These are phyloP conservation scores for Leptoxyphium fumago DNA, from an alignment of 2,329 filamentous ascomycete species.

Conservation along the genomic window DNA sequence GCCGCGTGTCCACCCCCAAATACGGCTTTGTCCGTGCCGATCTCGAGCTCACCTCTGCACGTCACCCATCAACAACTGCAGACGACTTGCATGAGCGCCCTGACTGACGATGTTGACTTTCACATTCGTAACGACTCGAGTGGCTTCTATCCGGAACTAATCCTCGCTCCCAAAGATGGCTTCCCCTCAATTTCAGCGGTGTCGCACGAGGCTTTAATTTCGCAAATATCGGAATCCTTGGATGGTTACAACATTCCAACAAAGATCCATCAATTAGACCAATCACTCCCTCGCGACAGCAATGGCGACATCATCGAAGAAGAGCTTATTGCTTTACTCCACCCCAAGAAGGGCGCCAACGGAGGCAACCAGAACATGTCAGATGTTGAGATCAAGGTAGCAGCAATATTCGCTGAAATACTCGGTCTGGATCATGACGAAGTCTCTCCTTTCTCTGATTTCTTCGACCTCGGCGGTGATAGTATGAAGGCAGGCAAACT, in stretches of 20 bases:
- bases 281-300: constrained; percentile 12
- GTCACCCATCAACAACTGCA: constrained; percentile 6
- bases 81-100: constrained; percentile 5
- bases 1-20: constrained; percentile 35
- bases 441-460: constrained; percentile 30
- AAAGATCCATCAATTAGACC: constrained; percentile 13
- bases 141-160: constrained; percentile 15
- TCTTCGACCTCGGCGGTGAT: constrained; percentile 40
- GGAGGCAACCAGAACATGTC: constrained; percentile 15
- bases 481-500: constrained; percentile 40
- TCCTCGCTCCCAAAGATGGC: constrained; percentile 19
- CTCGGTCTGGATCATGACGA: constrained; percentile 27
- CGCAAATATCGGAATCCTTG: constrained; percentile 9
- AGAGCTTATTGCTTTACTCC: constrained; percentile 1
- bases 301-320: constrained; percentile 11
- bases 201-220: constrained; percentile 4
- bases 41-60: constrained; percentile 14
- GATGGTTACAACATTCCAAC: constrained; percentile 16
- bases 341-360: background rate
- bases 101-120: constrained; percentile 12
- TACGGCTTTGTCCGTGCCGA: constrained; percentile 29
- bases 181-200: constrained; percentile 1
- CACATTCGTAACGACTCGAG: constrained; percentile 14
- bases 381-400: constrained; percentile 25
- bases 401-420: constrained; percentile 32